Evolutionary conservation across 2,329 filamentous ascomycete species (phyloP), one percentile per base, ranked within the genome.

Genomic region (Phyllosticta citriasiana): DNA sequence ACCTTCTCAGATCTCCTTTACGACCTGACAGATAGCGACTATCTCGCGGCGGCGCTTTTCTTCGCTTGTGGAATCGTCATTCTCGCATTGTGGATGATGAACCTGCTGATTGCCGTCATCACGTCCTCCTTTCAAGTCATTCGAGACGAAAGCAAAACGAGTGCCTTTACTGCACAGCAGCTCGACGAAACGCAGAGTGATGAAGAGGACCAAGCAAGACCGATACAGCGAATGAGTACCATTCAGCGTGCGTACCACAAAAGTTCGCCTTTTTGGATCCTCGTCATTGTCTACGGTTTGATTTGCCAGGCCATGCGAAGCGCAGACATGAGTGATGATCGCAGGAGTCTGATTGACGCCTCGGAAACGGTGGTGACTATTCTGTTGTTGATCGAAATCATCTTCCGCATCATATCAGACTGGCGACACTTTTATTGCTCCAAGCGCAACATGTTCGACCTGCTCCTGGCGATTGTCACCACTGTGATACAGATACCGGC

Each of bases 41-140:
- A 96, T 68, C 82, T 96, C 6, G 83, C 89, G 16, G 86, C 91
- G 3, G 90, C 92, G 1, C 78, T 97, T 2, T 99, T 85, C 73
- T 88, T 85, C 65, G 83, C 83, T 51, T 77, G 78, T 61, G 84
- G 80, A 0, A 93, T 96, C 71, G 86, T 99, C 69, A 90, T 99
- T 65, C 84, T 99, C 80, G 94, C 91, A 78, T 81, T 99, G 57
- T 99, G 94, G 94, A 83, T 99, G 69, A 91, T 95, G 65, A 97
- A 97, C 73, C 83, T 99, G 76, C 75, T 88, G 55, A 96, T 99
- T 70, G 94, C 94, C 2, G 94, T 99, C 68, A 99, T 99, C 71
- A 99, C 94, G 0, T 96, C 94, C 4, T 97, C 93, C 1, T 99
- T 99, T 70, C 94, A 99, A 72, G 89, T 99, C 66, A 99, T 99